Percentiles rank a stretch among this genome's conserved stretches.
Evolutionary conservation across 2,329 filamentous ascomycete genomes (phyloP).

Genomic region (Trichophyton rubrum): DNA sequence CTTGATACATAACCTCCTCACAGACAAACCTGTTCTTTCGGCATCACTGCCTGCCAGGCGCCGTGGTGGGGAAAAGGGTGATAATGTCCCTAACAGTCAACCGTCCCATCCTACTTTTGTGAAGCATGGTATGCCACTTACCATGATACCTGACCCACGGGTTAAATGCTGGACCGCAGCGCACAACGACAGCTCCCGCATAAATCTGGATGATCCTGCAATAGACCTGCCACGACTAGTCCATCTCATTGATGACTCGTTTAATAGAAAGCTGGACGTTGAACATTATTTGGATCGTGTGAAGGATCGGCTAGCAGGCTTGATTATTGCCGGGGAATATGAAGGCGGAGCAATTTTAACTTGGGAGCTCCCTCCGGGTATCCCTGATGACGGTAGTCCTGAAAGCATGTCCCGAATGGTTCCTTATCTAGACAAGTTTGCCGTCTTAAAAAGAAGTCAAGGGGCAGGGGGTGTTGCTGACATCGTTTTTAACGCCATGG

Average conservation of each 20-base stretch:
- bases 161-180: conserved; percentile 56
- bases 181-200: conserved; percentile 43
- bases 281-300: conserved; percentile 73
- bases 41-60: conserved; percentile 72
- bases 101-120: conserved; percentile 61
- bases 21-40: conserved; percentile 84
- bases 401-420: conserved; percentile 53
- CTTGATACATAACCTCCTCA: conserved; percentile 87
- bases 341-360: conserved; percentile 91
- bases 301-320: conserved; percentile 65
- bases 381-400: conserved; percentile 42
- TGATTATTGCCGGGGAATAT: conserved; percentile 93
- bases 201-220: conserved; percentile 63
- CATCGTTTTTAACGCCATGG: conserved; percentile 93
- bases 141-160: conserved; percentile 62
- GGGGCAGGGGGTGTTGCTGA: conserved; percentile 88
- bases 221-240: conserved; percentile 76
- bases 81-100: conserved; percentile 23
- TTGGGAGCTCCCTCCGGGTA: conserved; percentile 66
- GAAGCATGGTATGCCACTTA: conserved; percentile 82
- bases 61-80: conserved; percentile 33
- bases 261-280: conserved; percentile 71
- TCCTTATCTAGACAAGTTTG: conserved; percentile 95
- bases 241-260: conserved; percentile 85
- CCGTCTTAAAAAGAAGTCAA: conserved; percentile 76